phyloP scores from a whole-genome alignment of 2,329 filamentous ascomycete species.

The Trichoderma semiorbis region DNA sequence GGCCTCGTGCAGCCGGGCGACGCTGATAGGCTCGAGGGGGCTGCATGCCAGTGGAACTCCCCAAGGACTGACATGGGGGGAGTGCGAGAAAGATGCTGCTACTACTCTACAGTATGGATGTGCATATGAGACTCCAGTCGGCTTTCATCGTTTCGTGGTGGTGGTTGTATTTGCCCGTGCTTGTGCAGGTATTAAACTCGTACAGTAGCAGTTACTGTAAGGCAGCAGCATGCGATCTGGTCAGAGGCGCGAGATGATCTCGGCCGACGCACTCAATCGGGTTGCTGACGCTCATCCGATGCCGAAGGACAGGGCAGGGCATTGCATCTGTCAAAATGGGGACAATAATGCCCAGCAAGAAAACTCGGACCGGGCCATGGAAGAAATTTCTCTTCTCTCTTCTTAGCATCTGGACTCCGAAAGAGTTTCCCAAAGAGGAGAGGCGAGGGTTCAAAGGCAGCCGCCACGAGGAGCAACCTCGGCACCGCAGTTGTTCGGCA shows the following conservation, averaged over 20 bases:
- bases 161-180: background rate
- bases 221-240: background rate
- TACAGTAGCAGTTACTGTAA: background rate
- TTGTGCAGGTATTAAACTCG: background rate
- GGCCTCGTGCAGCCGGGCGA: constrained; percentile 6
- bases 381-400: background rate
- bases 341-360: background rate
- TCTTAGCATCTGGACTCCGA: background rate
- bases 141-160: too few relatives aligned
- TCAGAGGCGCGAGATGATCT: constrained; percentile 2
- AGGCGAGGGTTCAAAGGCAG: background rate
- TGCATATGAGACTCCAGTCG: background rate
- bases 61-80: background rate
- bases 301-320: background rate
- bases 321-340: background rate
- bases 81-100: background rate
- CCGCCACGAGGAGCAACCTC: background rate
- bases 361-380: background rate
- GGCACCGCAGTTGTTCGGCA: background rate
- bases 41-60: background rate
- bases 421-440: background rate
- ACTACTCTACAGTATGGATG: background rate
- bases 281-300: constrained; percentile 2
- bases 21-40: constrained; percentile 1
- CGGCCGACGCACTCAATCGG: constrained; percentile 13